Base-by-base conservation (phyloP, 2,329 filamentous ascomycete species). In the Ramichloridium luteum region DNA sequence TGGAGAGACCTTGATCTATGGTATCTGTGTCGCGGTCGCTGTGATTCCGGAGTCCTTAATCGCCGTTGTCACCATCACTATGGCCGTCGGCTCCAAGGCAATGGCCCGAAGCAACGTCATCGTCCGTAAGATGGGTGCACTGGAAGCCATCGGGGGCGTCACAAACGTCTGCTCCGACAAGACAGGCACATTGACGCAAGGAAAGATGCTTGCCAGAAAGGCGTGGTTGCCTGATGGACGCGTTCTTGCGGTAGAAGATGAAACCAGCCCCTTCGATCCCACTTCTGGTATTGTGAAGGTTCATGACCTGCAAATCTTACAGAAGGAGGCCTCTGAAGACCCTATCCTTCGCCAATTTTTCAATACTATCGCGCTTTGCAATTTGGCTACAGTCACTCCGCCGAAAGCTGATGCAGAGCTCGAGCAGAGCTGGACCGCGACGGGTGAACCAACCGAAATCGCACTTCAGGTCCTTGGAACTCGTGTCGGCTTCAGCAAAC, bases 381-480 rank as follows among this genome's bases (percentile, higher is more conserved):
- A 80, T 43, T 57, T 80, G 13, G 72, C 75, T 2, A 66, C 65
- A 15, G 66, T 74, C 4, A 59, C 59, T 27, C 46, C 66, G 69
- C 42, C 44, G 3, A 36, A 40, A 13, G 59, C 68, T 34, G 57
- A 58, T 28, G n/a, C n/a, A n/a, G n/a, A n/a, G n/a, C n/a, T n/a
- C n/a, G 58, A 69, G 9, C 60, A 64, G 9, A 59, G 65, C 20
- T 80, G 75, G 74, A 64, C 69, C 32, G 72, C 69, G 62, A 70
- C 43, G 18, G 76, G 74, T 14, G 74, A 79, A 40, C 73, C 74
- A 0, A 81, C 77, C 1, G 77, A 82, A 44, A 79, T 82, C 37
- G 77, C 77, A 1, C 75, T 82, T 16, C 76, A 81, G 43, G 77
- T 82, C 0, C 78, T 82, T 50, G 74, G 75, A 5, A 71, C 68